Evolutionary conservation across 1,284 basidiomycete genomes (phyloP).

Genomic region (Ganoderma lingzhi): DNA sequence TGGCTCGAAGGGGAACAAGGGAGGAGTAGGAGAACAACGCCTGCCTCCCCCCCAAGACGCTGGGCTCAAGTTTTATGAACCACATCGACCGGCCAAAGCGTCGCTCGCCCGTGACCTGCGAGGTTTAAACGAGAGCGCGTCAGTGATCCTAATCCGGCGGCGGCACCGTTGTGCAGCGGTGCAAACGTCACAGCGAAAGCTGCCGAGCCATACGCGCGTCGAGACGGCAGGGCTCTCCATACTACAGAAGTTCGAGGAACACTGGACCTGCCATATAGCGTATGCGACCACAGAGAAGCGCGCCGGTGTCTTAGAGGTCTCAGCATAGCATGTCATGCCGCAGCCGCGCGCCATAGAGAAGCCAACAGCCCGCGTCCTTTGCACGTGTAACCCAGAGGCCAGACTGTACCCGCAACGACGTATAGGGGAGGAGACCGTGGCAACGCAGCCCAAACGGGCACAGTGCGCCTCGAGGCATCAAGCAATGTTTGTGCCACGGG

Average conservation of each 20-base stretch:
- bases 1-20: conserved; percentile 3
- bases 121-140: not conserved
- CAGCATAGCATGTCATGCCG: not conserved
- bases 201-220: not conserved
- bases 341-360: not conserved
- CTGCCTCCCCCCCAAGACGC: not conserved
- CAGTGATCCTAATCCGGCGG: not conserved
- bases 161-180: not conserved
- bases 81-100: not conserved
- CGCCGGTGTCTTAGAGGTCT: conserved; percentile 1
- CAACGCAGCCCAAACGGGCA: not conserved
- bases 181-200: not conserved
- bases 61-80: not conserved
- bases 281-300: not conserved
- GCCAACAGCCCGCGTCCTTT: not conserved
- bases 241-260: conserved; percentile 6
- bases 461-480: not conserved
- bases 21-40: not conserved
- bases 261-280: not conserved
- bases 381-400: not conserved
- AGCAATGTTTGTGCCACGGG: not conserved
- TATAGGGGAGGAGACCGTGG: not conserved
- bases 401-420: not conserved
- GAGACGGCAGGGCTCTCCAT: conserved; percentile 3
- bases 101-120: not conserved